Percentiles rank a stretch among this genome's conserved stretches.
These are phyloP conservation scores for Vaccinium macrocarpon DNA, from an alignment of 148 eudicot genomes.

Conservation along the genomic window DNA sequence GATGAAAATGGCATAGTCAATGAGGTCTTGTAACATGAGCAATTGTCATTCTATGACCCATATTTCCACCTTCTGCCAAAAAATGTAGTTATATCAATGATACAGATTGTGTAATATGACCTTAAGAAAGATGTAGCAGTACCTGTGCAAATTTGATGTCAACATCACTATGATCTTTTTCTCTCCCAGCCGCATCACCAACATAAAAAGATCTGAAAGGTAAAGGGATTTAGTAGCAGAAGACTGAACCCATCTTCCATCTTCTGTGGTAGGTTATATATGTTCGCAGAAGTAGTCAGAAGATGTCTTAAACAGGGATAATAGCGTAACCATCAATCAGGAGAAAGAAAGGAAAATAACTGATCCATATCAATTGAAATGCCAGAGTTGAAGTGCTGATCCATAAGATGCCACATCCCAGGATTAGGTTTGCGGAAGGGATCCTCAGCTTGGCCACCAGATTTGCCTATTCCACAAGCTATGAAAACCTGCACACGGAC, in stretches of 20 bases:
- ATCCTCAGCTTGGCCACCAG: conserved; percentile 42
- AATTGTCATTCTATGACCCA: neutral
- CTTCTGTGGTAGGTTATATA: neutral
- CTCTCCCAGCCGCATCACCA: conserved; percentile 96
- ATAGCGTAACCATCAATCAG: neutral
- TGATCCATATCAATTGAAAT: conserved; percentile 77
- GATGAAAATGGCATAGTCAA: neutral
- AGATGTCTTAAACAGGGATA: neutral
- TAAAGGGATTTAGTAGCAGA: neutral
- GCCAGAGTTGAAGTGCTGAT: conserved; percentile 81
- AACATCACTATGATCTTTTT: conserved; percentile 76
- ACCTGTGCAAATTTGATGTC: conserved; percentile 93
- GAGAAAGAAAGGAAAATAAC: conserved; percentile 36
- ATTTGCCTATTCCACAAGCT: conserved; percentile 79
- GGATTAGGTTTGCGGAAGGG: conserved; percentile 79
- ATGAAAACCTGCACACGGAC: conserved; percentile 62
- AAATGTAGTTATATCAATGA: neutral
- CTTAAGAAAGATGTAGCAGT: neutral
- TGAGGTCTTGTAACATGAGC: neutral
- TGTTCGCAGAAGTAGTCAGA: neutral
- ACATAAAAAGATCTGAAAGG: conserved; percentile 81
- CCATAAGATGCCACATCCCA: conserved; percentile 97
- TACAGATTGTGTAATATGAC: neutral
- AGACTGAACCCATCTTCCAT: neutral
- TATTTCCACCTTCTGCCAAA: neutral